Conservation (phyloP, 2,329 filamentous ascomycete genomes). For the Aspergillus sp. region DNA sequence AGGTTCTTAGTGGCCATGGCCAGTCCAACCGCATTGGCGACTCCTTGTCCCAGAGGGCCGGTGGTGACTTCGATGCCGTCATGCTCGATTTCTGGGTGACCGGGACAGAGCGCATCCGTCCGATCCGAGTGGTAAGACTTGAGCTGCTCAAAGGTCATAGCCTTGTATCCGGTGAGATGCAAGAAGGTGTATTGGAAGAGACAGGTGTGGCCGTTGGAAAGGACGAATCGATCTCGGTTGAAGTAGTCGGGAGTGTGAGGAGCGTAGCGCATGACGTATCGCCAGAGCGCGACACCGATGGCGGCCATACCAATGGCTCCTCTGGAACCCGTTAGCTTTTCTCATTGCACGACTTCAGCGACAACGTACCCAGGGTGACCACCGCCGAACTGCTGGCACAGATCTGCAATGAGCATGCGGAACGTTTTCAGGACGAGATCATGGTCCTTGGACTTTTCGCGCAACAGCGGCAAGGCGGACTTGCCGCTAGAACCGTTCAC, state of each 20-base stretch:
- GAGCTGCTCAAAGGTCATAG: conserved; percentile 35
- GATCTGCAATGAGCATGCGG: conserved; percentile 63
- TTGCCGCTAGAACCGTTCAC: conserved; percentile 11
- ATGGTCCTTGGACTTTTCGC: conserved; percentile 28
- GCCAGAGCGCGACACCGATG: conserved; percentile 45
- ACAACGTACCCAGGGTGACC: conserved; percentile 62
- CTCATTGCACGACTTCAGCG: not conserved
- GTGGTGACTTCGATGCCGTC: conserved; percentile 61
- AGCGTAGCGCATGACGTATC: conserved; percentile 45
- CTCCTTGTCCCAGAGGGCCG: conserved; percentile 58
- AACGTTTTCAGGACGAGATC: conserved; percentile 61
- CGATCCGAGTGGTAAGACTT: conserved; percentile 35
- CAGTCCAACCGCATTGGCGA: conserved; percentile 61
- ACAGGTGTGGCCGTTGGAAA: conserved; percentile 43
- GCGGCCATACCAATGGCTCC: conserved; percentile 46
- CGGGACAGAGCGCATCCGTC: conserved; percentile 29
- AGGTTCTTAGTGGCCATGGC: conserved; percentile 60
- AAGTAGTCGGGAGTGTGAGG: conserved; percentile 42
- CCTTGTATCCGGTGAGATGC: conserved; percentile 32
- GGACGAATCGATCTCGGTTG: conserved; percentile 46
- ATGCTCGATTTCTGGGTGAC: conserved; percentile 57
- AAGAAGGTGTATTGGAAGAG: conserved; percentile 35
- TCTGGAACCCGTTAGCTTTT: not conserved
- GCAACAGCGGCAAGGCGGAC: conserved; percentile 21
- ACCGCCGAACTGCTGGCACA: conserved; percentile 69